Percentiles rank a stretch among this genome's conserved stretches.
phyloP scores from a whole-genome alignment of 768 basidiomycete species.

The Lactarius quietus region DNA sequence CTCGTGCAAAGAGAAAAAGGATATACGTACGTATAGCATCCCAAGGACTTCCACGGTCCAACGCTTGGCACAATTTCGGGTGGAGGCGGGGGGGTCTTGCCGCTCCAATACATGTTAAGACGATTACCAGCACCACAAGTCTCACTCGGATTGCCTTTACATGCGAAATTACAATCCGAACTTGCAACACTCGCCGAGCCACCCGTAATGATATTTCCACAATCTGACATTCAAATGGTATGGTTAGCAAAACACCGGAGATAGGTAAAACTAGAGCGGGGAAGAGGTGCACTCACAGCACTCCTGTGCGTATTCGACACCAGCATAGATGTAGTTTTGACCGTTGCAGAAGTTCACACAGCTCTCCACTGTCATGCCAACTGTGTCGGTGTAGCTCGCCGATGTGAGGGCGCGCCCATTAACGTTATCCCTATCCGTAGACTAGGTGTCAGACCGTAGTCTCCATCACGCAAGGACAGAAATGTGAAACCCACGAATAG shows the following conservation, averaged over 20 bases:
- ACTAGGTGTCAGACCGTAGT: slow-evolving; percentile 35
- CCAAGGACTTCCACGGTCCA: slow-evolving; percentile 65
- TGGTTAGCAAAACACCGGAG: not conserved
- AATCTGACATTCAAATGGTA: slow-evolving; percentile 43
- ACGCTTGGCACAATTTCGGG: slow-evolving; percentile 52
- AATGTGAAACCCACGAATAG: slow-evolving; percentile 45
- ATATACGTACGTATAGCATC: no score
- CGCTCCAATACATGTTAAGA: slow-evolving; percentile 64
- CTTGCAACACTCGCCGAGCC: slow-evolving; percentile 45
- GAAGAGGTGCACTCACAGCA: slow-evolving; percentile 35
- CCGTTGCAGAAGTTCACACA: no score
- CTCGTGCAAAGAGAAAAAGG: not conserved
- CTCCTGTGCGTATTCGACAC: no score
- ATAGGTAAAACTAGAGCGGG: not conserved
- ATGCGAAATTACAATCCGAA: no score
- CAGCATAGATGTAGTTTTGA: no score
- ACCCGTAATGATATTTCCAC: slow-evolving; percentile 52
- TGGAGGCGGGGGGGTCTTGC: slow-evolving; percentile 49
- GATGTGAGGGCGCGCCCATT: slow-evolving; percentile 57
- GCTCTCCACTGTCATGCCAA: no score
- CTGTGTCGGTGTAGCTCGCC: no score
- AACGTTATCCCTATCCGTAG: slow-evolving; percentile 48
- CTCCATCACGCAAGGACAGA: not conserved
- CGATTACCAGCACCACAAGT: slow-evolving; percentile 57
- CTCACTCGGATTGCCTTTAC: slow-evolving; percentile 55